Percentiles rank a stretch among this genome's conserved stretches.
Conservation (phyloP, 768 basidiomycete genomes). For the Pisolithus orientalis region DNA sequence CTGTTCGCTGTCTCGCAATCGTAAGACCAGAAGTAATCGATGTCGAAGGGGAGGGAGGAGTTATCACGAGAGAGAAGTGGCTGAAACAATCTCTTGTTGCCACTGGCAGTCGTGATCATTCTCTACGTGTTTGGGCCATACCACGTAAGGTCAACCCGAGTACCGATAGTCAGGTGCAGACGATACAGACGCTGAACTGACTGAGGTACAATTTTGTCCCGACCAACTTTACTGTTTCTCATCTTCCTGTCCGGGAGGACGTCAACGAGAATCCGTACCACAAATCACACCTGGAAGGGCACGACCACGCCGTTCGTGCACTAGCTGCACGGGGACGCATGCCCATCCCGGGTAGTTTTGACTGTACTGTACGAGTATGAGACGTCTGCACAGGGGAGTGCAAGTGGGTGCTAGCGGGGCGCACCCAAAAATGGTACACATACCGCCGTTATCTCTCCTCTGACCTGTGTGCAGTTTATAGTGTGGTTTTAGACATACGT, state of each 20-base stretch:
- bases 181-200: constrained; percentile 53
- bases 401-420: constrained; percentile 76
- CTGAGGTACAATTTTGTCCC: constrained; percentile 31
- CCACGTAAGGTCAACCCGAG: constrained; percentile 66
- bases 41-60: constrained; percentile 56
- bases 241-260: constrained; percentile 45
- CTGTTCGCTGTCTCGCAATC: constrained; percentile 92
- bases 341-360: constrained; percentile 93
- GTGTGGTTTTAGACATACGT: constrained; percentile 81
- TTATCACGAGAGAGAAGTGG: constrained; percentile 62
- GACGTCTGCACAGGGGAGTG: constrained; percentile 80
- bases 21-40: constrained; percentile 89
- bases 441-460: constrained; percentile 1
- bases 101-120: constrained; percentile 68
- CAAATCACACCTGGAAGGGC: constrained; percentile 75
- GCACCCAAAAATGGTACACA: constrained; percentile 76
- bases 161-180: constrained; percentile 63
- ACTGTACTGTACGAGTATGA: constrained; percentile 93
- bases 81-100: constrained; percentile 68
- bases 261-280: constrained; percentile 84
- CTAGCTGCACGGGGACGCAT: constrained; percentile 87
- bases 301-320: constrained; percentile 87
- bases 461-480: constrained; percentile 65
- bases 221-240: neutral
- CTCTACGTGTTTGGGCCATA: constrained; percentile 60